phyloP scores from a whole-genome alignment of 2,329 filamentous ascomycete species.

The Tolypocladium ovalisporum region DNA sequence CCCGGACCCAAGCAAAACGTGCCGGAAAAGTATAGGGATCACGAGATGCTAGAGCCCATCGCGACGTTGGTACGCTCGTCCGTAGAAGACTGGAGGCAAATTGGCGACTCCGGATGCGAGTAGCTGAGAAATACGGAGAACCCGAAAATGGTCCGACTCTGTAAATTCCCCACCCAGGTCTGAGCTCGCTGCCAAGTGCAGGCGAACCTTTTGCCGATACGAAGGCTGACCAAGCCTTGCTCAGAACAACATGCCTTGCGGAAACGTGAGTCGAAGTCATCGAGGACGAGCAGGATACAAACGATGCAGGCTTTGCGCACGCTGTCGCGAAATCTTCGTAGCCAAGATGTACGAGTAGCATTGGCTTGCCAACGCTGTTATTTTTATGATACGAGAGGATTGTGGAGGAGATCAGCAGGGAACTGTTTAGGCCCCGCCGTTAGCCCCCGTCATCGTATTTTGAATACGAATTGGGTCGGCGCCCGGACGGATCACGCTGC shows the following conservation, averaged over 20 bases:
- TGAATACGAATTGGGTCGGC: not conserved
- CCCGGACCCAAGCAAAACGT: slow-evolving; percentile 47
- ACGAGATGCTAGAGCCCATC: slow-evolving; percentile 47
- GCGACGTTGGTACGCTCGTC: slow-evolving; percentile 58
- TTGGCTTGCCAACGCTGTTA: not conserved
- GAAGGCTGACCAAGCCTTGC: slow-evolving; percentile 35
- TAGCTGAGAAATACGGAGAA: slow-evolving; percentile 35
- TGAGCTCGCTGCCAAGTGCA: slow-evolving; percentile 47
- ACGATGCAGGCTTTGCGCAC: slow-evolving; percentile 39
- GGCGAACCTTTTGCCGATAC: slow-evolving; percentile 42
- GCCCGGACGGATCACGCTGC: not conserved
- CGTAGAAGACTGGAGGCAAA: slow-evolving; percentile 38
- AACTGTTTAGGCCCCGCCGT: not conserved
- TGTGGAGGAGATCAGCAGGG: not conserved
- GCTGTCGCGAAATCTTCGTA: slow-evolving; percentile 32
- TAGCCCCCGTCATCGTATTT: not conserved
- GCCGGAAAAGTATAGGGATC: slow-evolving; percentile 38
- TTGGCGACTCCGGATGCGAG: slow-evolving; percentile 44
- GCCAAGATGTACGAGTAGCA: slow-evolving; percentile 12
- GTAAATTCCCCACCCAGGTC: slow-evolving; percentile 48
- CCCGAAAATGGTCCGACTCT: slow-evolving; percentile 36
- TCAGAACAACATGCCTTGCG: slow-evolving; percentile 40
- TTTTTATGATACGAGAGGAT: not conserved
- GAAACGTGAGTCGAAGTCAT: slow-evolving; percentile 37
- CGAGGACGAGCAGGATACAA: slow-evolving; percentile 39